Conservation (phyloP, 2,329 filamentous ascomycete species). For the Arthrobotrys sphaeroides region DNA sequence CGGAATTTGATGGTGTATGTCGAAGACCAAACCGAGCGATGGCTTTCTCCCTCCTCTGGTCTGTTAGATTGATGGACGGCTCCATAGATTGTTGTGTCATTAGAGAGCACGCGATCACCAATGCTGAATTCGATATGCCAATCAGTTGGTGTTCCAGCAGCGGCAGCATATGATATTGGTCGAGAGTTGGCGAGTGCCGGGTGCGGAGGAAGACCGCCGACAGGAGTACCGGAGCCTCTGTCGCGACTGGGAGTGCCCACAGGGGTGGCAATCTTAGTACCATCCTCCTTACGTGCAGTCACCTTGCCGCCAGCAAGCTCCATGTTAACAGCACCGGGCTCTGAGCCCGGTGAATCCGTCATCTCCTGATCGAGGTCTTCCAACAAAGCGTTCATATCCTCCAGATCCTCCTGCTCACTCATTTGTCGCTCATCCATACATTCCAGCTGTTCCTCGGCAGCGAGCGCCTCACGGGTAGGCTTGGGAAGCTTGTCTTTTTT, state of each 20-base stretch:
- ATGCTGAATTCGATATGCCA: slow-evolving; percentile 98
- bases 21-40: slow-evolving; percentile 85
- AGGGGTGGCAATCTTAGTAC: slow-evolving; percentile 84
- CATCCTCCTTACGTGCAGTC: slow-evolving; percentile 90
- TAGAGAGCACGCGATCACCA: slow-evolving; percentile 81
- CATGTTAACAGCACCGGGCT: slow-evolving; percentile 88
- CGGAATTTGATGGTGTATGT: slow-evolving; percentile 93
- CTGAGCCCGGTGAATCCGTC: slow-evolving; percentile 73
- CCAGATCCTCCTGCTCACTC: slow-evolving; percentile 66
- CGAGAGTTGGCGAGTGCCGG: slow-evolving; percentile 63
- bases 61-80: slow-evolving; percentile 73
- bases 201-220: slow-evolving; percentile 63
- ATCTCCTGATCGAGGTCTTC: slow-evolving; percentile 88
- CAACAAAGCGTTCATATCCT: slow-evolving; percentile 83
- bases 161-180: slow-evolving; percentile 83
- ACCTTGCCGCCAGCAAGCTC: slow-evolving; percentile 89
- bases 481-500: slow-evolving; percentile 55
- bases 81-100: slow-evolving; percentile 94
- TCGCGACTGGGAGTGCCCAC: slow-evolving; percentile 68
- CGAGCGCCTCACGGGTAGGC: slow-evolving; percentile 30
- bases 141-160: slow-evolving; percentile 84
- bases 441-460: slow-evolving; percentile 75
- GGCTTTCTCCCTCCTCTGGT: slow-evolving; percentile 69
- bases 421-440: slow-evolving; percentile 91
- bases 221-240: slow-evolving; percentile 62